Base-by-base conservation (phyloP, 2,329 filamentous ascomycete genomes). In the Ceratocystis destructans region DNA sequence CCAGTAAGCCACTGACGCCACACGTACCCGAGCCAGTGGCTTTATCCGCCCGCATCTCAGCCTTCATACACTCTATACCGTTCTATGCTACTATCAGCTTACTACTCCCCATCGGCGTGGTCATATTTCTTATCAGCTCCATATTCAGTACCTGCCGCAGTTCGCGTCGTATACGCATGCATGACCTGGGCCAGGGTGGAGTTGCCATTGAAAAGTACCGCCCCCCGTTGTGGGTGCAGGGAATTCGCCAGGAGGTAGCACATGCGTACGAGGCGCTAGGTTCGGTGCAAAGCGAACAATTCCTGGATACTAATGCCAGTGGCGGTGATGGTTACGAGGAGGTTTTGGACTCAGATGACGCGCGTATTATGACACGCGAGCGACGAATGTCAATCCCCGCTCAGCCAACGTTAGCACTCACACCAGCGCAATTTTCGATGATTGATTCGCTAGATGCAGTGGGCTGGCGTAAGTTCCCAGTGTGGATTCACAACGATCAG, bases 401-500 rank as follows among this genome's bases (percentile, higher is more conserved):
- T 3, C 48, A 59, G 69, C 89, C 88, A 0, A 90, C 86, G 0
- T 79, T 97, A 65, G 91, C 91, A 0, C 77, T 97, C 64, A 86
- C 89, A 0, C 80, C 86, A 3, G 83, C 85, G 61, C 93, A 97
- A 75, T 96, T 96, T 73, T 80, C 83, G 62, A 96, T 96, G 83
- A 88, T 96, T 69, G 81, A 87, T 37, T 83, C 85, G 8, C 78
- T 97, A 62, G 85, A 97, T 71, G 73, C 74, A n/a, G 73, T 87
- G 1, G 79, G 80, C 3, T 87, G 83, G 82, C 78, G 80, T 61
- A 88, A 87, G 73, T 86, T 83, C 70, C 83, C 81, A 0, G 83
- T 92, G 2, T 86, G 87, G 76, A 92, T 94, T 48, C 87, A 88
- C 69, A 88, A 91, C 5, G 81, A 85, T 65, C 77, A 80, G n/a